Conservation (phyloP, 2,329 filamentous ascomycete genomes). For the Mycosphaerella sp. region DNA sequence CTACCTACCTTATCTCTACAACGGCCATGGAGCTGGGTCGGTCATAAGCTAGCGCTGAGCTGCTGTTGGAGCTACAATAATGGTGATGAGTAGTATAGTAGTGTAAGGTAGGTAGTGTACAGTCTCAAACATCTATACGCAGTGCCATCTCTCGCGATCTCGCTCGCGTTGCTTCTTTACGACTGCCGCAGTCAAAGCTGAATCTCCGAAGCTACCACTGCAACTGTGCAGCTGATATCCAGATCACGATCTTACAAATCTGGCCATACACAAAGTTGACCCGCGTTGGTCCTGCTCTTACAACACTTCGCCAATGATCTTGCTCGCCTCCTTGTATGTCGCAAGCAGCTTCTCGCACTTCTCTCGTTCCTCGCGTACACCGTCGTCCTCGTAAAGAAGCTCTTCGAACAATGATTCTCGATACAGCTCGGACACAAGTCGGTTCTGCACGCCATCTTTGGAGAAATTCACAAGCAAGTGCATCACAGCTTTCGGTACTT, state of each 20-base stretch:
- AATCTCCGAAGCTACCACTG: conserved; percentile 3
- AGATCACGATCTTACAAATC: conserved; percentile 7
- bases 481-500: conserved; percentile 98
- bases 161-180: not conserved
- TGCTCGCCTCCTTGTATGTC: conserved; percentile 95
- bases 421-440: conserved; percentile 91
- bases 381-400: conserved; percentile 93
- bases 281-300: conserved; percentile 38
- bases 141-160: conserved; percentile 1
- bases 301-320: conserved; percentile 95
- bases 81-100: not conserved
- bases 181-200: conserved; percentile 7
- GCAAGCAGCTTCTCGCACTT: conserved; percentile 95
- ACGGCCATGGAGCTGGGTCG: not conserved
- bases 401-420: conserved; percentile 90
- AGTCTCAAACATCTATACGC: conserved; percentile 10
- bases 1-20: too few relatives aligned
- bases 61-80: conserved; percentile 5
- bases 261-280: not conserved
- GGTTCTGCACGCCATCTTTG: conserved; percentile 96
- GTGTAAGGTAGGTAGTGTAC: too few relatives aligned
- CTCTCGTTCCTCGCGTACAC: conserved; percentile 93
- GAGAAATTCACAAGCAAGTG: conserved; percentile 97
- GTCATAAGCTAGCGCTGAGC: not conserved
- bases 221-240: conserved; percentile 7